A percentile compares a stretch with the other conserved stretches of the same genome.
Evolutionary conservation across 257 asterid species (phyloP).

Genomic region (Penstemon davidsonii): DNA sequence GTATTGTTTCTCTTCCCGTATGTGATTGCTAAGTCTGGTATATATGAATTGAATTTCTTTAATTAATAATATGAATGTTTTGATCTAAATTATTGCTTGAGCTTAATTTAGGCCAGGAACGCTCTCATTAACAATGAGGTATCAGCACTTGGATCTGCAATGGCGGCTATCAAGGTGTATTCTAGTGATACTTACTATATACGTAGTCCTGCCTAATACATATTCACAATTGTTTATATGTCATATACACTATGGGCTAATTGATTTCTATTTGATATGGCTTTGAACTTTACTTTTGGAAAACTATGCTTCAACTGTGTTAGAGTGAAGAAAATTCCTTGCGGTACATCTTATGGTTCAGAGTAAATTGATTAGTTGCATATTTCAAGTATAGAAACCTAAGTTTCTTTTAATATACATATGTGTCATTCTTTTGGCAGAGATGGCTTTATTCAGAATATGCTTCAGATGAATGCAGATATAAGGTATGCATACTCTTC

Average conservation of each 20-base stretch:
- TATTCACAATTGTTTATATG: not conserved
- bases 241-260: not conserved
- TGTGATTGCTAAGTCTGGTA: not conserved
- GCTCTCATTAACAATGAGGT: constrained; percentile 51
- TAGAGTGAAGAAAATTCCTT: constrained; percentile 58
- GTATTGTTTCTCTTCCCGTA: constrained; percentile 2
- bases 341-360: constrained; percentile 39
- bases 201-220: not conserved
- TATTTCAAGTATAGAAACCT: constrained; percentile 1
- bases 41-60: not conserved
- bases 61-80: not conserved
- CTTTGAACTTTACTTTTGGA: constrained; percentile 2
- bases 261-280: not conserved
- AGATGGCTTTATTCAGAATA: constrained; percentile 59
- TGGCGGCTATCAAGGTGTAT: constrained; percentile 56
- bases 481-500: constrained; percentile 49
- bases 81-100: constrained; percentile 12
- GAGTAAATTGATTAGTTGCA: constrained; percentile 1
- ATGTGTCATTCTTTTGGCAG: constrained; percentile 38
- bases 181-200: constrained; percentile 4
- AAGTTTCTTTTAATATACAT: constrained; percentile 11
- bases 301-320: constrained; percentile 32
- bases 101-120: constrained; percentile 56
- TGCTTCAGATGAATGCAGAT: constrained; percentile 63
- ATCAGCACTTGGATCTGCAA: constrained; percentile 44